Percentiles rank a stretch among this genome's conserved stretches.
Evolutionary conservation across 2,329 filamentous ascomycete species (phyloP).

Genomic region (Botrytis squamosa): DNA sequence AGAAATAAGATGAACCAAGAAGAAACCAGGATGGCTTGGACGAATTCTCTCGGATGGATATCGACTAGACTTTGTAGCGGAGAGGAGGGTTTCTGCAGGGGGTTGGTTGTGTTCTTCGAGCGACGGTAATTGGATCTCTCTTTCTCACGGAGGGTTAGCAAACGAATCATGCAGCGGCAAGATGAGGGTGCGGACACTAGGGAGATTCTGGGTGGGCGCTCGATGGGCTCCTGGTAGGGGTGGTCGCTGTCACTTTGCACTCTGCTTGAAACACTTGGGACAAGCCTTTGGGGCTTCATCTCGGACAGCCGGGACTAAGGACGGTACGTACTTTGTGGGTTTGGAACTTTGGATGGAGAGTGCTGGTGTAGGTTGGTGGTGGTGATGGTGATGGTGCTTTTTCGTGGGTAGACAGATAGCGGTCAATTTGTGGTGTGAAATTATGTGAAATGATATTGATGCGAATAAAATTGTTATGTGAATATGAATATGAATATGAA

Average conservation of each 20-base stretch:
- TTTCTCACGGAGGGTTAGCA: background rate
- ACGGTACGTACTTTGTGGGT: background rate
- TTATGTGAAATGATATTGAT: background rate
- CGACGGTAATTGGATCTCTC: background rate
- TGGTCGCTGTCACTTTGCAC: background rate
- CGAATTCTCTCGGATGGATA: background rate
- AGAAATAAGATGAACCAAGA: background rate
- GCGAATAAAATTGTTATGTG: background rate
- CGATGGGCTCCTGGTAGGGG: background rate
- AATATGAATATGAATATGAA: no score
- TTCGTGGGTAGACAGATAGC: background rate
- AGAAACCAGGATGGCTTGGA: background rate
- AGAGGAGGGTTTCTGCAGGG: background rate
- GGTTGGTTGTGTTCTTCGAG: background rate
- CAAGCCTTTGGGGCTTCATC: background rate
- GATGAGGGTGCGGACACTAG: background rate
- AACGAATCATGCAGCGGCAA: background rate
- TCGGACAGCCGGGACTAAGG: background rate
- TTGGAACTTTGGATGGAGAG: background rate
- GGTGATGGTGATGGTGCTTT: background rate
- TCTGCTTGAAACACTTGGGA: background rate
- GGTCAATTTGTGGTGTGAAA: background rate
- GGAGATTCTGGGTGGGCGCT: no score
- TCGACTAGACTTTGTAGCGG: background rate
- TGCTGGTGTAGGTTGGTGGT: no score